phyloP scores from a whole-genome alignment of 441 rosid species.

The Rhodomyrtus psidioides region DNA sequence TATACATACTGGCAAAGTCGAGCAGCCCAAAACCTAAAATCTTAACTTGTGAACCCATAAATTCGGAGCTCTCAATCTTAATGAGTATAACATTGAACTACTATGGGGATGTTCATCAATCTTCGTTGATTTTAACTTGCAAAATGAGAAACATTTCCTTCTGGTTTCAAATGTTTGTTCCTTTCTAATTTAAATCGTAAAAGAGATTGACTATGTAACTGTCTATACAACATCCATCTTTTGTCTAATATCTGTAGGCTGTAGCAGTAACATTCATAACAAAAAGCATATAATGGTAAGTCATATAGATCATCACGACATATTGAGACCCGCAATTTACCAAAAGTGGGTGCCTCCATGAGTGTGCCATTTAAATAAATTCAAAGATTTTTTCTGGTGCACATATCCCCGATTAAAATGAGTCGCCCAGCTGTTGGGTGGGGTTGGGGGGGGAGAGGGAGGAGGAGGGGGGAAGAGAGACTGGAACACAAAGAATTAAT shows the following conservation, averaged over 20 bases:
- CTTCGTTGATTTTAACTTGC: background rate
- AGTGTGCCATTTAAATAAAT: background rate
- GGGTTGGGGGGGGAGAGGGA: background rate
- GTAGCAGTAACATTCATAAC: background rate
- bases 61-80: background rate
- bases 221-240: background rate
- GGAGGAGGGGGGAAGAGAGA: background rate
- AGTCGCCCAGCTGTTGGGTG: background rate
- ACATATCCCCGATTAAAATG: background rate
- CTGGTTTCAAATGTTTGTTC: background rate
- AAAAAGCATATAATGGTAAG: background rate
- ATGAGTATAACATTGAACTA: background rate
- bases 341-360: background rate
- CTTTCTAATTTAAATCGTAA: background rate
- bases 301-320: background rate
- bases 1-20: background rate
- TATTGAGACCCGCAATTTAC: background rate
- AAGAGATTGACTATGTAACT: background rate
- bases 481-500: background rate
- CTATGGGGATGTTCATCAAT: background rate
- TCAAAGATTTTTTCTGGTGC: background rate
- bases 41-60: background rate
- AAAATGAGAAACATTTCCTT: background rate
- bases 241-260: background rate
- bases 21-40: background rate